Evolutionary conservation across 768 basidiomycete genomes (phyloP).

Genomic region (Paxillus involutus): DNA sequence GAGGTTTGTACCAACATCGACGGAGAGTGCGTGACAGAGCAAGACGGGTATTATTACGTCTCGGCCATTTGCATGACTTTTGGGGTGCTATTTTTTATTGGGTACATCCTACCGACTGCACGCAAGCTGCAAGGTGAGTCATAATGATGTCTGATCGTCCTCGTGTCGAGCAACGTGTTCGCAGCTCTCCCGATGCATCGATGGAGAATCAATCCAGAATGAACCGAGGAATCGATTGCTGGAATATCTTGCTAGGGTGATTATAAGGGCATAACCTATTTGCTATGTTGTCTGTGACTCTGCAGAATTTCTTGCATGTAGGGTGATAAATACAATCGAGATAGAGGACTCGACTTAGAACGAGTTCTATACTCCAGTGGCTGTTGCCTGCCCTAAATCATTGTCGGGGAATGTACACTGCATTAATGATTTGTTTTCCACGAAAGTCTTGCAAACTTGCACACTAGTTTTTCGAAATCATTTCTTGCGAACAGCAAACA

Average conservation of each 20-base stretch:
- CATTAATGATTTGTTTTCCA: slow-evolving; percentile 23
- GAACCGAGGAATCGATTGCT: not conserved
- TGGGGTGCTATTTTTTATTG: slow-evolving; percentile 71
- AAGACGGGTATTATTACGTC: slow-evolving; percentile 91
- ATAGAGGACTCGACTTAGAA: not conserved
- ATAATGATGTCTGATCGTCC: not conserved
- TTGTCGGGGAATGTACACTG: slow-evolving; percentile 17
- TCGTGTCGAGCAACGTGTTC: slow-evolving; percentile 5
- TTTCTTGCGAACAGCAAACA: slow-evolving; percentile 15
- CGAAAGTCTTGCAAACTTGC: slow-evolving; percentile 17
- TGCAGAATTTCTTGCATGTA: not conserved
- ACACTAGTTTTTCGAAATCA: slow-evolving; percentile 15
- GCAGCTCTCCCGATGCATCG: slow-evolving; percentile 68
- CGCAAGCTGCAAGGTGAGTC: slow-evolving; percentile 80
- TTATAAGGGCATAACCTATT: not conserved
- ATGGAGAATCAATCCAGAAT: slow-evolving; percentile 60
- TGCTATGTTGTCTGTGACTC: not conserved
- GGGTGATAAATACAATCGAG: not conserved
- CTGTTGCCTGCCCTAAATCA: slow-evolving; percentile 34
- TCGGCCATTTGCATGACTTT: slow-evolving; percentile 75
- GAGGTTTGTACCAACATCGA: slow-evolving; percentile 67
- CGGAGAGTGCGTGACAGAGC: slow-evolving; percentile 79
- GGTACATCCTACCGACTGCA: slow-evolving; percentile 83
- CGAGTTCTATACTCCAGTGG: not conserved
- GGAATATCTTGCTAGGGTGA: not conserved